phyloP scores from a whole-genome alignment of 768 basidiomycete genomes.

The Symmetrospora coprosmae region DNA sequence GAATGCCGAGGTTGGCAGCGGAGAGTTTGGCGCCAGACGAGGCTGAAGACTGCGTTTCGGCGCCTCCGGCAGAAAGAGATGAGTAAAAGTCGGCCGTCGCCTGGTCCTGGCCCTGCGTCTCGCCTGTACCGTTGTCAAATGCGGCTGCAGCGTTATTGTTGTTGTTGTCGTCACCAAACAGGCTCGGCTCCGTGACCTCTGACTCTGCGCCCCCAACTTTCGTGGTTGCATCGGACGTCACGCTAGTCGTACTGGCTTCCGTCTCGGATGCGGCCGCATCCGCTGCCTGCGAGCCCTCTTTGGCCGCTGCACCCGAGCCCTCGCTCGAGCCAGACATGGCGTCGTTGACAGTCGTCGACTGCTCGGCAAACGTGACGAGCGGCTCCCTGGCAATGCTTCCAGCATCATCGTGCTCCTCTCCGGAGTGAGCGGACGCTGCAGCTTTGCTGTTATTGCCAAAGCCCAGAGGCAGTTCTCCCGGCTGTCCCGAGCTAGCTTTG shows the following conservation, averaged over 20 bases:
- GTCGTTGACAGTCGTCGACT: constrained; percentile 11
- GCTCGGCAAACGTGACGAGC: constrained; percentile 67
- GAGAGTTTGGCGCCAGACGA: too few relatives aligned
- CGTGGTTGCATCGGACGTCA: constrained; percentile 42
- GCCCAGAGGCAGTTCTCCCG: constrained; percentile 12
- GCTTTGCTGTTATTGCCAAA: constrained; percentile 6
- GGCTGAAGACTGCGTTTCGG: too few relatives aligned
- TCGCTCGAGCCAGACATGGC: constrained; percentile 36
- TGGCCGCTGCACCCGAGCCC: constrained; percentile 38
- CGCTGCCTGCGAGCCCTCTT: constrained; percentile 38
- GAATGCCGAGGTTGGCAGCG: constrained; percentile 37
- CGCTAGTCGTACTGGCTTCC: constrained; percentile 55
- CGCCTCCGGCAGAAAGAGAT: constrained; percentile 48
- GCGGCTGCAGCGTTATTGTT: constrained; percentile 46
- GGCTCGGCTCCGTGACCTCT: constrained; percentile 59
- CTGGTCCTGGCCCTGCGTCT: background rate
- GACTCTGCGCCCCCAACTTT: constrained; percentile 45
- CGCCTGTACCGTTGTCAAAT: constrained; percentile 49
- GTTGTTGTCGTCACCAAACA: constrained; percentile 65
- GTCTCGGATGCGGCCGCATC: constrained; percentile 43
- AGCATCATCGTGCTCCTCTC: constrained; percentile 15
- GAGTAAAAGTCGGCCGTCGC: constrained; percentile 65
- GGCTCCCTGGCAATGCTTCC: constrained; percentile 46
- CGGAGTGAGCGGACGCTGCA: background rate
- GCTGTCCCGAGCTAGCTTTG: constrained; percentile 39